Base-by-base conservation (phyloP, 768 basidiomycete species). In the Sporobolomyces phaffii region DNA sequence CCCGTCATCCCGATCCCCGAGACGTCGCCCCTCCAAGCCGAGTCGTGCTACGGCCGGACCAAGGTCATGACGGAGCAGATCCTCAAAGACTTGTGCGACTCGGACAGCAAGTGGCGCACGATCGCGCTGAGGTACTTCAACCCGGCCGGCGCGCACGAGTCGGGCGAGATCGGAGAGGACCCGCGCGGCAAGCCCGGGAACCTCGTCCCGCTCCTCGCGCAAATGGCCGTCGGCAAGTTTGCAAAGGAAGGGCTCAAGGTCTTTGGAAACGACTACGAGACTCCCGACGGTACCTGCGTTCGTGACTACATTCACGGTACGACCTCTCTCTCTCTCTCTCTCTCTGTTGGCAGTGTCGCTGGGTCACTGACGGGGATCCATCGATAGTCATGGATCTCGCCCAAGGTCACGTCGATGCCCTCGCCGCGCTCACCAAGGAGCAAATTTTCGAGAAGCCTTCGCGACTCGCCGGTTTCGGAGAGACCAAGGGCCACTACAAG, bases 121-220 rank as follows among this genome's bases (percentile, higher is more conserved):
- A 84, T 96, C 75, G 89, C 90, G 49, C 81, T 98, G 70, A 84
- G 96, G 61, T 99, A 98, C 80, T 99, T 99, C 88, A 99, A 99
- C 78, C 96, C 96, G 69, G 96, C 91, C 41, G 96, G 96, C n/a
- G 93, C 94, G 1, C 94, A 98, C 78, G 90, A 92, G 2, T 96
- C 92, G 26, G 96, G 96, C 45, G 78, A 81, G 66, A 93, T 99
- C 60, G 96, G 96, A 26, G 96, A 99, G 78, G 93, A 97, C 74
- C 96, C 96, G n/a, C 82, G 84, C 51, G 96, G 96, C 41, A 86
- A 90, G 60, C 96, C 96, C 10, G 91, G 89, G 60, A 99, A 99
- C 78, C 82, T 99, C 45, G 80, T 99, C 34, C 96, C 96, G 10
- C 81, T 98, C 13, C 84, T 98, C 43, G 89, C 91, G 10, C 91